phyloP scores from a whole-genome alignment of 2,329 filamentous ascomycete genomes.

The Cylindrodendrum hubeiense region DNA sequence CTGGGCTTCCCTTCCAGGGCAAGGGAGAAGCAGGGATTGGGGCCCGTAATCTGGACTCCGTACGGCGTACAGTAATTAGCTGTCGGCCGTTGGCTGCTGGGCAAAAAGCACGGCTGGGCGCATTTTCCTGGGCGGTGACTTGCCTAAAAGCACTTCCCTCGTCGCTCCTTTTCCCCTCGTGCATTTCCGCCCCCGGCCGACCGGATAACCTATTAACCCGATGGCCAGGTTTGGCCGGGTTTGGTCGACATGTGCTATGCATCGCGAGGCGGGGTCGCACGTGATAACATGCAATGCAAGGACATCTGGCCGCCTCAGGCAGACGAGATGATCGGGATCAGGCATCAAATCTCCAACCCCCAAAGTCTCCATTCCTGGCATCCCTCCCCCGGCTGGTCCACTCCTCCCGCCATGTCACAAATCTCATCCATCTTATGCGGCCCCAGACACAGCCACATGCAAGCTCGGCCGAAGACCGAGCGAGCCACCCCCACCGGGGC shows the following conservation, averaged over 20 bases:
- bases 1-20: conserved; percentile 8
- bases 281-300: neutral
- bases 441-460: conserved; percentile 13
- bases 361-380: conserved; percentile 6
- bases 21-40: neutral
- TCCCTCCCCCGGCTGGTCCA: neutral
- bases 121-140: conserved; percentile 15
- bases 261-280: neutral
- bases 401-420: neutral
- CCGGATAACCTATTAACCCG: conserved; percentile 23
- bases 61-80: neutral
- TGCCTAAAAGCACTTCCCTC: conserved; percentile 11
- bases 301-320: neutral
- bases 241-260: conserved; percentile 10
- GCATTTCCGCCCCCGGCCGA: neutral
- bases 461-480: conserved; percentile 30
- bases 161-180: neutral
- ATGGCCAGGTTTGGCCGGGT: neutral
- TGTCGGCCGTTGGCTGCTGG: neutral
- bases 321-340: neutral
- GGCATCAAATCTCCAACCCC: conserved; percentile 1
- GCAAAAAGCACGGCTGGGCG: neutral
- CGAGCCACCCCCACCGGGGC: conserved; percentile 41
- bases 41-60: too few species aligned
- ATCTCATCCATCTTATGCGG: neutral